These are phyloP conservation scores for Talaromyces sp. DNA, from an alignment of 2,329 filamentous ascomycete genomes.

Conservation along the genomic window DNA sequence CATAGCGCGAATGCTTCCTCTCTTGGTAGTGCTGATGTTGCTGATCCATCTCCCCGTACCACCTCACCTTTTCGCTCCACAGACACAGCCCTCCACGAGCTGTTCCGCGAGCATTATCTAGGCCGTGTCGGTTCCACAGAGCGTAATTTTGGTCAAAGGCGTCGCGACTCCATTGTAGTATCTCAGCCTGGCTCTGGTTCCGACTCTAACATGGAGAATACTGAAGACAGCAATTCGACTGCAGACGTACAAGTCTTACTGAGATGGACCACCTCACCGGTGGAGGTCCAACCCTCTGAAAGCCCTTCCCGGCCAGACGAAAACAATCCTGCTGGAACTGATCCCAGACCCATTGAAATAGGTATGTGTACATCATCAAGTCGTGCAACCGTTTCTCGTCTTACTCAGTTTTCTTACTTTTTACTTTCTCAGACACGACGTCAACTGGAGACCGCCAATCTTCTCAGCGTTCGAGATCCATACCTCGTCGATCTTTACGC, in stretches of 20 bases:
- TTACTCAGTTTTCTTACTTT: constrained; percentile 16
- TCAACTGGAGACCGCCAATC: constrained; percentile 19
- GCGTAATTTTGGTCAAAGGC: constrained; percentile 29
- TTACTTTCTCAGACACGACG: constrained; percentile 12
- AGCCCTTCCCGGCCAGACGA: constrained; percentile 17
- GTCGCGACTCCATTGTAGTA: constrained; percentile 36
- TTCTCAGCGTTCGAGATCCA: constrained; percentile 30
- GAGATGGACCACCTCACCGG: constrained; percentile 37
- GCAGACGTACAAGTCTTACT: constrained; percentile 30
- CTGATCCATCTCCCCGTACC: constrained; percentile 26
- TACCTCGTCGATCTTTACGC: constrained; percentile 27
- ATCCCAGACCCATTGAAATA: constrained; percentile 18
- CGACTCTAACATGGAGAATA: constrained; percentile 18
- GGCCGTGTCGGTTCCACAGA: constrained; percentile 20
- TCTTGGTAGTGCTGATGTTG: constrained; percentile 26
- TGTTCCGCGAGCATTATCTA: constrained; percentile 25
- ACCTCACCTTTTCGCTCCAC: constrained; percentile 26
- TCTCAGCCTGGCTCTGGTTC: constrained; percentile 26
- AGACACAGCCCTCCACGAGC: constrained; percentile 24
- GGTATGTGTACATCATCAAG: constrained; percentile 6
- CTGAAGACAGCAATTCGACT: constrained; percentile 19
- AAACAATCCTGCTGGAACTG: constrained; percentile 19
- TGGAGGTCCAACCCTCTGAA: constrained; percentile 30
- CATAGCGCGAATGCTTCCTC: constrained; percentile 22
- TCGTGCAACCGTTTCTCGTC: constrained; percentile 12